A percentile compares a stretch with the other conserved stretches of the same genome.
These are phyloP conservation scores for Zostera marina DNA, from an alignment of 116 monocot genomes.

Conservation along the genomic window DNA sequence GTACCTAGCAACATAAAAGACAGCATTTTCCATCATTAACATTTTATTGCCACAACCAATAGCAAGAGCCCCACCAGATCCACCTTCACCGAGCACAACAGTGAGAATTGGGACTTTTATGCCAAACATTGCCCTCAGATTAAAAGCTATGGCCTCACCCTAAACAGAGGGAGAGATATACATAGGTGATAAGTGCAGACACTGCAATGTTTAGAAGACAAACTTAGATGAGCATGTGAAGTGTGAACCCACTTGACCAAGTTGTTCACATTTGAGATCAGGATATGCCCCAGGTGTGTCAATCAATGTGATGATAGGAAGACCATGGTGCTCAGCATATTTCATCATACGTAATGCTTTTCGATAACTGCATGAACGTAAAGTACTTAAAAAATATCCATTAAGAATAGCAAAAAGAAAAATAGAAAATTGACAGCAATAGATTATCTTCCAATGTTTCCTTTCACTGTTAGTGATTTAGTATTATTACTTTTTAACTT, in stretches of 20 bases:
- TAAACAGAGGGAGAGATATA: conserved; percentile 13
- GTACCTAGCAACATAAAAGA: conserved; percentile 92
- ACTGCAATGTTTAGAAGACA: neutral
- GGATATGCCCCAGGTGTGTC: conserved; percentile 92
- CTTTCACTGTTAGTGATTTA: neutral
- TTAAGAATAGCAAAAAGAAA: neutral
- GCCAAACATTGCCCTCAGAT: conserved; percentile 78
- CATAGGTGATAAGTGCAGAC: neutral
- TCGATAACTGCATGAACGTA: conserved; percentile 33
- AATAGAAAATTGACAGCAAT: neutral
- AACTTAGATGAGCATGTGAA: too few relatives aligned
- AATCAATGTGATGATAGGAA: conserved; percentile 88
- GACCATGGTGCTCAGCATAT: conserved; percentile 80
- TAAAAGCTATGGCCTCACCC: conserved; percentile 91
- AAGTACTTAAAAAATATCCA: neutral
- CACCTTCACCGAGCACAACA: conserved; percentile 94
- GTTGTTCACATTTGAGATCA: conserved; percentile 92
- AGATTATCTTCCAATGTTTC: neutral
- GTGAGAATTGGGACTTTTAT: conserved; percentile 72
- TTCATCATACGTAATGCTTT: conserved; percentile 86
- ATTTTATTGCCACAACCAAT: conserved; percentile 87
- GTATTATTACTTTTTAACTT: neutral
- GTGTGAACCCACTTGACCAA: conserved; percentile 47
- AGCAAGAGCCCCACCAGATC: conserved; percentile 95
- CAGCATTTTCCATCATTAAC: conserved; percentile 77